Percentiles rank a stretch among this genome's conserved stretches.
These are phyloP conservation scores for Vitis amurensis DNA, from an alignment of 164 flowering plant genomes.

Conservation along the genomic window DNA sequence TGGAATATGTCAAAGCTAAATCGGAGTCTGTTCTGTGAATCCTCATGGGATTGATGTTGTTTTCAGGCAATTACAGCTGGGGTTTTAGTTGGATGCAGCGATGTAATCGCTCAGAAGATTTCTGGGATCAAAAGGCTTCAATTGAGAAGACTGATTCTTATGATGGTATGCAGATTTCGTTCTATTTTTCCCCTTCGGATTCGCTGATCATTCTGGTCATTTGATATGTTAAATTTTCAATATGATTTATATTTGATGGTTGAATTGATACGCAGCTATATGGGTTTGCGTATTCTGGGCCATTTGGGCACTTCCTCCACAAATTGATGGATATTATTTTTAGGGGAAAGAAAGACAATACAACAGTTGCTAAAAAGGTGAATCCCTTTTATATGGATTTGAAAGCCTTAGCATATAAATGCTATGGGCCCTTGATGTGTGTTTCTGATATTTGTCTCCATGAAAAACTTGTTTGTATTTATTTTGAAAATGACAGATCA, in stretches of 20 bases:
- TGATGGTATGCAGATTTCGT: constrained; percentile 43
- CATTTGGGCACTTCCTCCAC: constrained; percentile 83
- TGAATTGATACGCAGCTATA: constrained; percentile 51
- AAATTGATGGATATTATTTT: constrained; percentile 72
- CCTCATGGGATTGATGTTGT: constrained; percentile 4
- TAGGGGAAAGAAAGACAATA: constrained; percentile 61
- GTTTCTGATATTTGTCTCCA: background rate
- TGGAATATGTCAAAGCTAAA: background rate
- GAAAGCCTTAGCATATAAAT: too few species aligned
- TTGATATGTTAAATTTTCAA: background rate
- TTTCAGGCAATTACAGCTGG: constrained; percentile 76
- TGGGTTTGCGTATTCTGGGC: constrained; percentile 75
- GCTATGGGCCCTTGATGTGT: background rate
- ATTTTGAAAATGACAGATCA: background rate
- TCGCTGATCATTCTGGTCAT: background rate
- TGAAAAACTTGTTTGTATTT: background rate
- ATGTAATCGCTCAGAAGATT: constrained; percentile 72
- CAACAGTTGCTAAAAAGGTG: constrained; percentile 75
- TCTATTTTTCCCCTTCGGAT: background rate
- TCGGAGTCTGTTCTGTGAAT: background rate
- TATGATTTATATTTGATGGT: background rate
- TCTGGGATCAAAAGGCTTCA: constrained; percentile 77
- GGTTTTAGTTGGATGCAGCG: constrained; percentile 66
- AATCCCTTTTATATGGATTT: background rate
- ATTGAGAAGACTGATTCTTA: constrained; percentile 60